phyloP scores from a whole-genome alignment of 169 alveolate genomes.

The Cryptosporidium xiaoi region DNA sequence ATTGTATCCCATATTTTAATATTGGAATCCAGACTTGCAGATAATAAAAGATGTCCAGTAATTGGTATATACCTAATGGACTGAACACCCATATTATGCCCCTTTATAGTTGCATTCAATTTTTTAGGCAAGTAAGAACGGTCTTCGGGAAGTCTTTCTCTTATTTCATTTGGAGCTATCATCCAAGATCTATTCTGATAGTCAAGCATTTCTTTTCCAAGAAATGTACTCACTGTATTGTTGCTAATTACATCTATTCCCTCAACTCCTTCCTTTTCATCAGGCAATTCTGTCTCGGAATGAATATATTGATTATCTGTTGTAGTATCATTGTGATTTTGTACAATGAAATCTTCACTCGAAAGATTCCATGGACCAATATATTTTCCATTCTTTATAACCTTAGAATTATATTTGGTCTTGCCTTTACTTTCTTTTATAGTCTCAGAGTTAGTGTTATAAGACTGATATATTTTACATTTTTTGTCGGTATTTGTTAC shows the following conservation, averaged over 20 bases:
- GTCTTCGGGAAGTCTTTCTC: constrained; percentile 38
- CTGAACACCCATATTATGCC: constrained; percentile 94
- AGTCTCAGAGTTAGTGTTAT: background rate
- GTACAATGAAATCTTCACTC: background rate
- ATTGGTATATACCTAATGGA: constrained; percentile 92
- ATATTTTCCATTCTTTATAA: background rate
- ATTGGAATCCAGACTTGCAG: constrained; percentile 93
- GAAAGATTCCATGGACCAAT: constrained; percentile 34
- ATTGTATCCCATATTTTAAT: constrained; percentile 94
- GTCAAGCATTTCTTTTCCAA: constrained; percentile 38
- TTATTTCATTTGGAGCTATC: constrained; percentile 47
- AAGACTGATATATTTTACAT: background rate
- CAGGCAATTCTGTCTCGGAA: background rate
- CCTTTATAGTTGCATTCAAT: constrained; percentile 90
- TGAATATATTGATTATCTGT: too few relatives aligned
- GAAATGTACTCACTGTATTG: constrained; percentile 29
- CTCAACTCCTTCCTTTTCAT: background rate
- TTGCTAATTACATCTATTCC: background rate
- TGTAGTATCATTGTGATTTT: too few relatives aligned
- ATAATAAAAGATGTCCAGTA: constrained; percentile 93
- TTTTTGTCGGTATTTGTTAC: background rate
- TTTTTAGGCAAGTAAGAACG: constrained; percentile 92
- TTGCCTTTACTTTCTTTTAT: constrained; percentile 4
- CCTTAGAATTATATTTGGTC: background rate
- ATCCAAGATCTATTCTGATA: constrained; percentile 70